Conservation (phyloP, 805 yeast species). For the Ogataea ramenticola region DNA sequence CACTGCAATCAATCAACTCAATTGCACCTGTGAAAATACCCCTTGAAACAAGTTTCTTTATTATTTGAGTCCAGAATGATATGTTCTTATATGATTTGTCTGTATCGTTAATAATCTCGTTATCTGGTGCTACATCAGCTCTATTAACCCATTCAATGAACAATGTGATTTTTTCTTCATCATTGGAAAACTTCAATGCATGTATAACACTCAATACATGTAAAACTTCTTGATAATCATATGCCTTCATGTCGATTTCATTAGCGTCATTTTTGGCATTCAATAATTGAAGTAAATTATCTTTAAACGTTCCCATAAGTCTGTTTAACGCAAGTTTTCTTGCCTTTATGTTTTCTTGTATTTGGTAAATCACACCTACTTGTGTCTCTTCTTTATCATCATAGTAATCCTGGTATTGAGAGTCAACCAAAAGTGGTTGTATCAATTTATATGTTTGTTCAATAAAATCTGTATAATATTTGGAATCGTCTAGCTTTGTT, state of each 20-base stretch:
- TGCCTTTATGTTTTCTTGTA: constrained; percentile 29
- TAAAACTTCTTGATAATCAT: constrained; percentile 33
- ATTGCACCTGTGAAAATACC: constrained; percentile 56
- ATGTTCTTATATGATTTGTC: constrained; percentile 28
- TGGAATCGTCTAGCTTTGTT: constrained; percentile 31
- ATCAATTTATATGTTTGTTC: constrained; percentile 44
- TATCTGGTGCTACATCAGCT: constrained; percentile 61
- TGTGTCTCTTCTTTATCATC: constrained; percentile 11
- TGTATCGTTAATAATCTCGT: constrained; percentile 33
- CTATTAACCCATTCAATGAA: constrained; percentile 60
- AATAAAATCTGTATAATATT: constrained; percentile 39
- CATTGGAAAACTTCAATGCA: constrained; percentile 40
- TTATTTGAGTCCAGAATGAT: constrained; percentile 54
- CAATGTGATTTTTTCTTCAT: constrained; percentile 34
- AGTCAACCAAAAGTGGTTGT: constrained; percentile 40
- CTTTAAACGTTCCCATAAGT: constrained; percentile 19
- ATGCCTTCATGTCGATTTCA: constrained; percentile 14
- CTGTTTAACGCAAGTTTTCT: constrained; percentile 29
- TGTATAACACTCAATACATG: constrained; percentile 52
- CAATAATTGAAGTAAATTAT: constrained; percentile 25
- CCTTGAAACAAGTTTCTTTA: constrained; percentile 50
- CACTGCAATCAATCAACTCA: constrained; percentile 35
- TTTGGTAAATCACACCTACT: constrained; percentile 23
- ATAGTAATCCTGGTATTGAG: constrained; percentile 29
- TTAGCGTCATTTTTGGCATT: constrained; percentile 16